A percentile compares a stretch with the other conserved stretches of the same genome.
Evolutionary conservation across 1,139 yeast species (phyloP).

Genomic region (Saccharomycopsis crataegensis): DNA sequence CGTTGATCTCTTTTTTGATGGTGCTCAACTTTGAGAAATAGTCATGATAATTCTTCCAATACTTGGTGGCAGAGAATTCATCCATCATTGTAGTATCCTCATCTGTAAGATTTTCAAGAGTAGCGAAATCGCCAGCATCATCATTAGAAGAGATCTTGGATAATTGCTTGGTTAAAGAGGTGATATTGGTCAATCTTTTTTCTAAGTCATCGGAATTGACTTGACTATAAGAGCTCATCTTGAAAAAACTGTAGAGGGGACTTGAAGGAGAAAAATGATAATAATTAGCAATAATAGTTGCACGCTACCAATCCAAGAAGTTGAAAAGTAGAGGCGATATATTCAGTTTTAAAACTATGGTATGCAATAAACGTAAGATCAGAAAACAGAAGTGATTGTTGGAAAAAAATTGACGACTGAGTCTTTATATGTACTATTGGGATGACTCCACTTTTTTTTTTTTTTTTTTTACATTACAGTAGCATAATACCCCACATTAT

Average conservation of each 20-base stretch:
- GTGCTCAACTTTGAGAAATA: slow-evolving; percentile 13
- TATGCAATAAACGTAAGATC: too few species aligned
- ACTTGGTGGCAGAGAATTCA: slow-evolving; percentile 12
- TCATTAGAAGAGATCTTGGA: slow-evolving; percentile 15
- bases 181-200: slow-evolving; percentile 14
- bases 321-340: too few species aligned
- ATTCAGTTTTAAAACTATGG: too few species aligned
- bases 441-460: too few species aligned
- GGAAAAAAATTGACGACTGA: too few species aligned
- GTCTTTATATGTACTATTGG: too few species aligned
- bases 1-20: slow-evolving; percentile 18
- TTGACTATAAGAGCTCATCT: slow-evolving; percentile 9
- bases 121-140: slow-evolving; percentile 3
- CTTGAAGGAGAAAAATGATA: neutral
- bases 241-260: neutral
- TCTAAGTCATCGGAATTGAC: slow-evolving; percentile 18
- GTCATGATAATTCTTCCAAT: slow-evolving; percentile 20
- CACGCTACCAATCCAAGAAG: neutral
- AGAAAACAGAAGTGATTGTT: too few species aligned
- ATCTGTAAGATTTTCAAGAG: neutral
- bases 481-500: too few species aligned
- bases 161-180: slow-evolving; percentile 16
- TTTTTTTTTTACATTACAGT: too few species aligned
- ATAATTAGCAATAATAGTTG: neutral
- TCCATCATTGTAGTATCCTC: neutral